Percentiles rank a stretch among this genome's conserved stretches.
phyloP scores from a whole-genome alignment of 1,139 yeast genomes.

The Groenewaldozyma auringiensis region DNA sequence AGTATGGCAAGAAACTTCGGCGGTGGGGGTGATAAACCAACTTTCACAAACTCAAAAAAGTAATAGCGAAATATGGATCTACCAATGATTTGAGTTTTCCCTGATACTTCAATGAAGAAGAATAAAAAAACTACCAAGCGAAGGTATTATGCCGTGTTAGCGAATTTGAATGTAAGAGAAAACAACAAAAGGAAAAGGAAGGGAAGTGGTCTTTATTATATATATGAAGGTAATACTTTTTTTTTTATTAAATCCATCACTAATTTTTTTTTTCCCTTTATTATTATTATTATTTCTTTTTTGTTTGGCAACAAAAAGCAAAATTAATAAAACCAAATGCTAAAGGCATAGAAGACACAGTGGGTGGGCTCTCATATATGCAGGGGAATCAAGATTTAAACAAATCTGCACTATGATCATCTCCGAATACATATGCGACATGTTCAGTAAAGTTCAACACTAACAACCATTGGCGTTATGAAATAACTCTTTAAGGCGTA shows the following conservation, averaged over 20 bases:
- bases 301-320: not conserved
- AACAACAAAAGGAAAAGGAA: not conserved
- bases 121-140: too few relatives aligned
- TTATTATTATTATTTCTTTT: not conserved
- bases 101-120: too few relatives aligned
- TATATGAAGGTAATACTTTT: not conserved
- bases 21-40: too few relatives aligned
- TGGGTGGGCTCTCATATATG: too few relatives aligned
- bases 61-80: not conserved
- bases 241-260: not conserved
- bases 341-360: too few relatives aligned
- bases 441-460: slow-evolving; percentile 83
- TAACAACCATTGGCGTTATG: too few relatives aligned
- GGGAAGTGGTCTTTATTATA: not conserved
- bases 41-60: too few relatives aligned
- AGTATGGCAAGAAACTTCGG: not conserved
- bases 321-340: not conserved
- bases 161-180: not conserved
- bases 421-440: slow-evolving; percentile 19
- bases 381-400: too few relatives aligned
- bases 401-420: not conserved
- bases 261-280: not conserved
- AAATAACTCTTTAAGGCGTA: too few relatives aligned
- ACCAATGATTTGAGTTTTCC: not conserved
- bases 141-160: not conserved